Evolutionary conservation across 139 green algal genomes (phyloP).

Genomic region (Coelastrella sp.): DNA sequence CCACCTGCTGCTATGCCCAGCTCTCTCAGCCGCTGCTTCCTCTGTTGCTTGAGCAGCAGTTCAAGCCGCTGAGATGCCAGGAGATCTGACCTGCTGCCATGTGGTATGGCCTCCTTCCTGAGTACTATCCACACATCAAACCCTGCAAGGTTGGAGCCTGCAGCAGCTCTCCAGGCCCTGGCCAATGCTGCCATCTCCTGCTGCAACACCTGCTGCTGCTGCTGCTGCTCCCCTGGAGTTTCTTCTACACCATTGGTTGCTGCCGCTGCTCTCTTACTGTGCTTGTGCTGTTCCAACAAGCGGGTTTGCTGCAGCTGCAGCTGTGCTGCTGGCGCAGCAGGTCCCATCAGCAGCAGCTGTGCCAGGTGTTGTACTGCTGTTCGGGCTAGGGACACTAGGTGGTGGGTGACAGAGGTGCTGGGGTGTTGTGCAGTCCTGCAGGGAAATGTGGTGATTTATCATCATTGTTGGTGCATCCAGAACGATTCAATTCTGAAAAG

Average conservation of each 20-base stretch:
- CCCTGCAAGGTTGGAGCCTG: constrained; percentile 52
- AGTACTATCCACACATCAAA: constrained; percentile 77
- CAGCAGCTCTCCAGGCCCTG: constrained; percentile 46
- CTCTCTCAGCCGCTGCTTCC: neutral
- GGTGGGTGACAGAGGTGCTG: neutral
- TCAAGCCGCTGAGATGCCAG: constrained; percentile 17
- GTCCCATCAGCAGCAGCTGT: constrained; percentile 27
- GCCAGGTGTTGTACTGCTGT: neutral
- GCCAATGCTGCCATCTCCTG: constrained; percentile 7
- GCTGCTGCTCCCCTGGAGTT: neutral
- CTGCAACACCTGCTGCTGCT: neutral
- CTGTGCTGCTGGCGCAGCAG: constrained; percentile 20
- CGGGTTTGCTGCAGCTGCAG: constrained; percentile 28
- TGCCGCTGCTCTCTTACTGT: constrained; percentile 1
- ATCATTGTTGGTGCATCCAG: too few relatives aligned
- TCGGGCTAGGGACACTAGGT: constrained; percentile 37
- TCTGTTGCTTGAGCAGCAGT: constrained; percentile 8
- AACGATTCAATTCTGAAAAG: too few relatives aligned
- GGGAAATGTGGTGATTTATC: too few relatives aligned
- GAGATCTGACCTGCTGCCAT: constrained; percentile 26
- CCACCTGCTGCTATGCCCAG: neutral
- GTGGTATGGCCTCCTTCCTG: constrained; percentile 69
- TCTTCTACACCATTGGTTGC: neutral
- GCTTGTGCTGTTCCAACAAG: neutral
- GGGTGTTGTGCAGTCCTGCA: constrained; percentile 45